Evolutionary conservation across 129 eudicot genomes (phyloP).

Genomic region (Pseudognaphalium luteoalbum): DNA sequence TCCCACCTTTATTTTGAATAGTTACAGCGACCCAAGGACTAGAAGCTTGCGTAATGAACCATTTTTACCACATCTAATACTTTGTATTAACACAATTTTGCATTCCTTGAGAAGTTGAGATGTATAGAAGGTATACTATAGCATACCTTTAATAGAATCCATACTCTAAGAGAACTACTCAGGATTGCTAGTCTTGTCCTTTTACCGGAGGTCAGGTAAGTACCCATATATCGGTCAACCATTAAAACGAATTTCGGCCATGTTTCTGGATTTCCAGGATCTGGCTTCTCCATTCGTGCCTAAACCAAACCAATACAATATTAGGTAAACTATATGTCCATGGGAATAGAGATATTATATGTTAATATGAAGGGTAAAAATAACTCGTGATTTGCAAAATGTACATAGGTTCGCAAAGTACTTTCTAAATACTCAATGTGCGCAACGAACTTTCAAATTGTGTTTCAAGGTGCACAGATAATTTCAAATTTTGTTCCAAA

Average conservation of each 20-base stretch:
- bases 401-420: not conserved
- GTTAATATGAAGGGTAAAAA: too few species aligned
- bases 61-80: not conserved
- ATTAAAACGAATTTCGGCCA: conserved; percentile 81
- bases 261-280: conserved; percentile 74
- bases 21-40: too few species aligned
- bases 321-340: conserved; percentile 2
- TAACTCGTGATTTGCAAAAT: not conserved
- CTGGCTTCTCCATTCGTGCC: conserved; percentile 75
- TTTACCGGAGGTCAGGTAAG: conserved; percentile 85
- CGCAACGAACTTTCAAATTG: too few species aligned
- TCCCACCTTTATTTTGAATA: too few species aligned
- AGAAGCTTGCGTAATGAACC: too few species aligned
- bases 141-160: conserved; percentile 89
- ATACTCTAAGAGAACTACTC: conserved; percentile 89
- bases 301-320: conserved; percentile 30
- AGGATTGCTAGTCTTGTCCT: conserved; percentile 69
- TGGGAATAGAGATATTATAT: not conserved
- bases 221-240: conserved; percentile 85
- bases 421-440: too few species aligned
- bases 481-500: not conserved
- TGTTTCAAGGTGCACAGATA: too few species aligned
- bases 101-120: not conserved
- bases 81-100: not conserved
- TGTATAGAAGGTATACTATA: not conserved